phyloP scores from a whole-genome alignment of 2,329 filamentous ascomycete genomes.

The Nigrospora osmanthi region DNA sequence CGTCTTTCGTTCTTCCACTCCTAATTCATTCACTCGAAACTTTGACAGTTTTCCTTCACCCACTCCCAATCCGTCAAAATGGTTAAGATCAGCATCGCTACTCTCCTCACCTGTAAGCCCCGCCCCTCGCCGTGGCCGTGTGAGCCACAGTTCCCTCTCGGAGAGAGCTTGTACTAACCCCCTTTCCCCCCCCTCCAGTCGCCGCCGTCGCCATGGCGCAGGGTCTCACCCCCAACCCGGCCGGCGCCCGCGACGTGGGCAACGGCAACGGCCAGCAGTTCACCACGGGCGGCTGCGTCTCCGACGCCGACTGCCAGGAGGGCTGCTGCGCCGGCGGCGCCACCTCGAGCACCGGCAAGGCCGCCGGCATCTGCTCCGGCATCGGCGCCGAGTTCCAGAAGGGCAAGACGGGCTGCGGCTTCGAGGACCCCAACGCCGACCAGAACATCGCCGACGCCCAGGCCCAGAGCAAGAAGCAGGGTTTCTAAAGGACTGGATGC shows the following conservation, averaged over 20 bases:
- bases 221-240: conserved; percentile 20
- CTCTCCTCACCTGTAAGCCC: conserved; percentile 19
- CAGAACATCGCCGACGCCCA: conserved; percentile 19
- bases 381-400: conserved; percentile 25
- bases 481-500: conserved; percentile 15
- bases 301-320: conserved; percentile 23
- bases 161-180: conserved; percentile 3
- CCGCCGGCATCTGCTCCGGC: conserved; percentile 25
- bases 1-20: conserved; percentile 7
- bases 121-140: neutral
- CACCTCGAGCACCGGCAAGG: conserved; percentile 13
- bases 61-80: conserved; percentile 17
- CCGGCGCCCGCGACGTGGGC: conserved; percentile 25
- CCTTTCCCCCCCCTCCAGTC: conserved; percentile 14
- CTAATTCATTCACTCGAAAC: conserved; percentile 2
- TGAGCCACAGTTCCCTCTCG: neutral
- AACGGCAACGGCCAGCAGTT: conserved; percentile 23
- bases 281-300: conserved; percentile 27
- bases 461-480: conserved; percentile 23
- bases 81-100: conserved; percentile 22
- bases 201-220: conserved; percentile 18
- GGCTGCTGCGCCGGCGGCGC: conserved; percentile 23
- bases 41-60: conserved; percentile 3
- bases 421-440: conserved; percentile 24
- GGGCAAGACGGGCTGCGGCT: conserved; percentile 27